Percentiles rank a stretch among this genome's conserved stretches.
Evolutionary conservation across 495 filamentous ascomycete genomes (phyloP).

Genomic region (Podospora sp.): DNA sequence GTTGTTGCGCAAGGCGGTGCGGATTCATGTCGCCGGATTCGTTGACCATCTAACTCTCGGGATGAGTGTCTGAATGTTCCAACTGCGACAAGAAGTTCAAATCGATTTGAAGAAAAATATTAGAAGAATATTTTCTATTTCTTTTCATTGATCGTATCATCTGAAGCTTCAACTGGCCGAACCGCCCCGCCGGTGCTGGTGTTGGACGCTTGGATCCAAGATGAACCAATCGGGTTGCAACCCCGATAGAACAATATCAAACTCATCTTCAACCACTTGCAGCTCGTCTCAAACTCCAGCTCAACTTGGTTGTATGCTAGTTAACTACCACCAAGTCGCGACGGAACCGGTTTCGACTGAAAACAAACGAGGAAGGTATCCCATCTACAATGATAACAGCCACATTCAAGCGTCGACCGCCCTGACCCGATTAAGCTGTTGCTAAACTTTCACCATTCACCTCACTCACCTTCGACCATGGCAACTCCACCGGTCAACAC

Average conservation of each 20-base stretch:
- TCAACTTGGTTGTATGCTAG: not conserved
- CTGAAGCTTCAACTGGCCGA: too few species aligned
- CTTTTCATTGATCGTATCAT: too few species aligned
- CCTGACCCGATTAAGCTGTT: not conserved
- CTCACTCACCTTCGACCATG: constrained; percentile 14
- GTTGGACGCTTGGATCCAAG: too few species aligned
- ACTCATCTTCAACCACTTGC: not conserved
- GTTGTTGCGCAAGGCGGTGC: too few species aligned
- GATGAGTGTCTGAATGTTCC: too few species aligned
- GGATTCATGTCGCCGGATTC: too few species aligned
- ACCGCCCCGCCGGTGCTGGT: too few species aligned
- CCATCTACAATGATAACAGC: constrained; percentile 10
- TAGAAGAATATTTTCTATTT: too few species aligned
- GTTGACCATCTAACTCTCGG: too few species aligned
- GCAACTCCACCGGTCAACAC: constrained; percentile 18
- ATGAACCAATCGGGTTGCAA: not conserved
- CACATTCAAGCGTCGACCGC: constrained; percentile 3
- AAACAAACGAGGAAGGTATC: not conserved
- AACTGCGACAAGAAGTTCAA: too few species aligned
- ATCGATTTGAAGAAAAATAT: too few species aligned
- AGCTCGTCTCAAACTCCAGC: not conserved
- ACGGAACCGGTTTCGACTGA: not conserved
- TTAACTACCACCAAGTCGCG: not conserved
- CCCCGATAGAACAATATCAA: not conserved
- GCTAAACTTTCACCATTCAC: not conserved